Conservation (phyloP, 331 rosid genomes). For the Malus hybrid region DNA sequence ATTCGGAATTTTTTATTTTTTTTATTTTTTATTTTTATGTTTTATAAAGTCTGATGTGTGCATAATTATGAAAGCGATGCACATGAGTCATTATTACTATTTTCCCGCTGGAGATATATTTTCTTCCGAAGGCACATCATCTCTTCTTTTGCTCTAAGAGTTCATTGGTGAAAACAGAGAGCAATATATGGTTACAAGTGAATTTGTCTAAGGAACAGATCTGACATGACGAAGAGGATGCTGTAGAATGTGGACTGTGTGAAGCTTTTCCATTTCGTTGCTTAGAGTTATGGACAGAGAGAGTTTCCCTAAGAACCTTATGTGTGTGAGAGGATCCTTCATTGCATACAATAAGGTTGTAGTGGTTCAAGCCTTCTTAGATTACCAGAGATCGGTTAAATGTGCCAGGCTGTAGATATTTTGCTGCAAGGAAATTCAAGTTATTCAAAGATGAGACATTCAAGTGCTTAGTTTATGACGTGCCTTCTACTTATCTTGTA, state of each 20-base stretch:
- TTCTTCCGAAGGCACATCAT: slow-evolving; percentile 31
- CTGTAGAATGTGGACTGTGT: slow-evolving; percentile 57
- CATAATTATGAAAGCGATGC: background rate
- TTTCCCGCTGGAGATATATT: slow-evolving; percentile 19
- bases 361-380: slow-evolving; percentile 37
- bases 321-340: slow-evolving; percentile 13
- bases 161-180: slow-evolving; percentile 53
- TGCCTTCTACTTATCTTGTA: slow-evolving; percentile 34
- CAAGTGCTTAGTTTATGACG: slow-evolving; percentile 39
- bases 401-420: slow-evolving; percentile 17
- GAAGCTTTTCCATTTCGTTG: slow-evolving; percentile 61
- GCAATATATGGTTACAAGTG: slow-evolving; percentile 63
- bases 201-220: slow-evolving; percentile 85
- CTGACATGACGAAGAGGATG: slow-evolving; percentile 59
- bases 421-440: slow-evolving; percentile 47
- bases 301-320: slow-evolving; percentile 27
- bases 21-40: background rate
- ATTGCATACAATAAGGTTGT: slow-evolving; percentile 17
- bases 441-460: slow-evolving; percentile 35
- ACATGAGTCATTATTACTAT: background rate
- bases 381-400: slow-evolving; percentile 23
- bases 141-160: slow-evolving; percentile 39
- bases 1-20: background rate
- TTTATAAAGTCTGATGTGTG: background rate
- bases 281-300: slow-evolving; percentile 48